Evolutionary conservation across 306 rosid species (phyloP).

Genomic region (Abrus precatorius): DNA sequence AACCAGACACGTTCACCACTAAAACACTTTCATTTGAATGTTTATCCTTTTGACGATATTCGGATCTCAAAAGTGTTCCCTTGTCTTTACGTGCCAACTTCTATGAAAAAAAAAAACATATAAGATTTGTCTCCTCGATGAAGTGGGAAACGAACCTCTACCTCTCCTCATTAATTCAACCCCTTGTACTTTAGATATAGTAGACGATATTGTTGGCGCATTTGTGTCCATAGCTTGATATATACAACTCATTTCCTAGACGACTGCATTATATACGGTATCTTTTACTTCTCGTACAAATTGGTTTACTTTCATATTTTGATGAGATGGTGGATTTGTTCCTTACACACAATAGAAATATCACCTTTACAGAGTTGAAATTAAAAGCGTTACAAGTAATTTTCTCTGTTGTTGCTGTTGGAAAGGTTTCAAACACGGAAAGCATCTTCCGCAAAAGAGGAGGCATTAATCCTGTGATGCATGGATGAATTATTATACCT

Average conservation of each 20-base stretch:
- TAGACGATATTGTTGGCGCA: conserved; percentile 30
- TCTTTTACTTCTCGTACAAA: conserved; percentile 1
- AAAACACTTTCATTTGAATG: background rate
- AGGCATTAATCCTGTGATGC: conserved; percentile 12
- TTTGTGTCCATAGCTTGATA: conserved; percentile 21
- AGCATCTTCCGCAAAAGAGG: conserved; percentile 31
- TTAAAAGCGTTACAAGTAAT: background rate
- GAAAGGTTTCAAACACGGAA: conserved; percentile 45
- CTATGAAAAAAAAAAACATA: background rate
- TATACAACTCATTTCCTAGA: background rate
- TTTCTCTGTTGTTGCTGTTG: background rate
- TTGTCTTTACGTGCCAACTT: conserved; percentile 50
- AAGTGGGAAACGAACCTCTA: conserved; percentile 37
- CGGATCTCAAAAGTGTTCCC: conserved; percentile 36
- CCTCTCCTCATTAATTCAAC: background rate
- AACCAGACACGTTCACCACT: background rate
- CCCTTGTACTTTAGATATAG: background rate
- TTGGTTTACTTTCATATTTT: background rate
- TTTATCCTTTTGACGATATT: conserved; percentile 31
- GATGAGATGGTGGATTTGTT: conserved; percentile 5
- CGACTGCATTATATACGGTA: background rate
- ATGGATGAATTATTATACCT: background rate
- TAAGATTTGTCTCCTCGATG: background rate
- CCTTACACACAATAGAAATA: background rate
- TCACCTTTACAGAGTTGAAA: background rate